phyloP scores from a whole-genome alignment of 257 asterid genomes.

The Solanum boliviense region DNA sequence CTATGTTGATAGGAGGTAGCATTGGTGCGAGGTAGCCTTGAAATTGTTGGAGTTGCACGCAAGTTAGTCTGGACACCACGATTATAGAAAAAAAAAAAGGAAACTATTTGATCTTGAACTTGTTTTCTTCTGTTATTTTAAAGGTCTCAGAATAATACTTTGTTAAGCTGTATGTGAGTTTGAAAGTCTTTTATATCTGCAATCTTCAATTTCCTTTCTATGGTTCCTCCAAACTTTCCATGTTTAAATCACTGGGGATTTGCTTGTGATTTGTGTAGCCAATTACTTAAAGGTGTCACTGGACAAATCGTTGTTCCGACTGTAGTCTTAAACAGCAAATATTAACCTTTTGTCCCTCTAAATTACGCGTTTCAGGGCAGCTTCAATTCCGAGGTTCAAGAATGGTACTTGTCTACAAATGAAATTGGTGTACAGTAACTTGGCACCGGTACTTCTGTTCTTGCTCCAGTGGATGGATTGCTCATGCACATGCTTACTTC shows the following conservation, averaged over 20 bases:
- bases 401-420: constrained; percentile 35
- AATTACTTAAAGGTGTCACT: neutral
- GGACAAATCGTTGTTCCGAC: neutral
- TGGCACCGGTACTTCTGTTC: constrained; percentile 37
- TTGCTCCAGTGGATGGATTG: constrained; percentile 47
- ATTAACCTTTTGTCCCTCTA: neutral
- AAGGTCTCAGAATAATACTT: neutral
- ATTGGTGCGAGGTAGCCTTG: neutral
- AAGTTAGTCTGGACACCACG: neutral
- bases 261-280: neutral
- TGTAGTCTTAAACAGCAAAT: neutral
- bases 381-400: constrained; percentile 37
- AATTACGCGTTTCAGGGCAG: constrained; percentile 33
- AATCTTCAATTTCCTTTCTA: neutral
- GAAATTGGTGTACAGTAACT: constrained; percentile 45
- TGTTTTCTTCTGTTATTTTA: neutral
- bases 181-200: neutral
- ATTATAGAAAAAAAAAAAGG: neutral
- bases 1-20: neutral
- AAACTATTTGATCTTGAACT: neutral
- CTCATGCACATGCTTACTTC: constrained; percentile 38
- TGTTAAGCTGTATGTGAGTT: neutral
- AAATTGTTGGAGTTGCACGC: neutral
- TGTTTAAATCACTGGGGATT: neutral
- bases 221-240: neutral